A percentile compares a stretch with the other conserved stretches of the same genome.
phyloP scores from a whole-genome alignment of 2,329 filamentous ascomycete genomes.

The Didymella pomorum region DNA sequence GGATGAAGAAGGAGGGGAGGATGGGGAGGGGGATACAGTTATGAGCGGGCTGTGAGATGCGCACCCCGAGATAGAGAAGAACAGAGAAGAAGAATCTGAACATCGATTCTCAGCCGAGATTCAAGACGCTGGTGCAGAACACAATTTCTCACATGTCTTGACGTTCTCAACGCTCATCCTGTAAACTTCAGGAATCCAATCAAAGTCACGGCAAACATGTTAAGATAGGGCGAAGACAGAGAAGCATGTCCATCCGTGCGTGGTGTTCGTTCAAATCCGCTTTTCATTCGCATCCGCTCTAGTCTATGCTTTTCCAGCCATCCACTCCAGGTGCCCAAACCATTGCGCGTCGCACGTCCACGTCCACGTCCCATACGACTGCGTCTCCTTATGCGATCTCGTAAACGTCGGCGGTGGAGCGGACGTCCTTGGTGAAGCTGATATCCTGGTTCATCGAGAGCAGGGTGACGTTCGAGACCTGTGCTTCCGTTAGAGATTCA shows the following conservation, averaged over 20 bases:
- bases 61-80: no score
- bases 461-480: constrained; percentile 75
- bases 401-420: constrained; percentile 78
- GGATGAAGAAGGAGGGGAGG: constrained; percentile 17
- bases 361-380: background rate
- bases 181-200: background rate
- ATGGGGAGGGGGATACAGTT: constrained; percentile 21
- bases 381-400: constrained; percentile 69
- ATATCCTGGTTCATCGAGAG: constrained; percentile 80
- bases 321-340: background rate
- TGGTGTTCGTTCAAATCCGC: constrained; percentile 1
- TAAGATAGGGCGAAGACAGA: background rate
- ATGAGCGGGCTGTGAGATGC: constrained; percentile 31
- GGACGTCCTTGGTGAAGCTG: constrained; percentile 82
- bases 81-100: no score
- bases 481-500: no score
- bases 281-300: constrained; percentile 4
- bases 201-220: background rate
- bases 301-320: constrained; percentile 14
- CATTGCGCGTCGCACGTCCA: no score
- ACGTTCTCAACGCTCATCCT: background rate
- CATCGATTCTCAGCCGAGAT: no score
- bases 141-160: no score
- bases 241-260: background rate
- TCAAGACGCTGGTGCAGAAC: background rate